Base-by-base conservation (phyloP, 73 alveolate species). In the Urostyla sp. region DNA sequence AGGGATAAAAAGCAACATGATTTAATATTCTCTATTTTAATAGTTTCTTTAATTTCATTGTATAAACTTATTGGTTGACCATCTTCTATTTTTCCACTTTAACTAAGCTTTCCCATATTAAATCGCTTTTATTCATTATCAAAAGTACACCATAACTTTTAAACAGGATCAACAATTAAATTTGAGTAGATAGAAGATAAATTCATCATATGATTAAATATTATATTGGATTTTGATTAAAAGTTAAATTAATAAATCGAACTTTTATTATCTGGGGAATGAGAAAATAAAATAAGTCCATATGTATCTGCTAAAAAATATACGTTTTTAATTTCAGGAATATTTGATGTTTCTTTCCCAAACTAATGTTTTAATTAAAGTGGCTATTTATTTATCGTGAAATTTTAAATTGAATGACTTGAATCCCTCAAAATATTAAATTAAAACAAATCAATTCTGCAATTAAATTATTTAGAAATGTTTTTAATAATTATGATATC, bases 81-180 rank as follows among this genome's bases (percentile, higher is more conserved):
- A 11, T 59, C 76, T 13, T 59, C 76, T 5, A 59, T 59, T 21
- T 59, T 59, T 3, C 55, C 53, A 35, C 37, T 13, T 5, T 11
- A 13, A 28, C 35, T 59, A 4, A 59, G 32, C 37, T 59, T 59
- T 3, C 76, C 76, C 6, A 59, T 15, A 34, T 36, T 59, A 32
- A 35, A 26, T 59, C 76, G 16, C 21, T 21, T 59, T 34, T 30
- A 32, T 59, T 59, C n/a, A 27, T 59, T 59, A 59, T 59, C 76
- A 59, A 18, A 59, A 15, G 55, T 5, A 32, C 20, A 59, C 76
- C 76, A 59, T 59, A 30, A 21, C 27, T 59, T 59, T 10, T 13
- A 59, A 8, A 35, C n/a, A 28, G 58, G 34, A 15, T 59, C 76
- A 30, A 59, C 35, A 59, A 7, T 8, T 2, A 59, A 8, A 59